These are phyloP conservation scores for Trichothecium sympodiale DNA, from an alignment of 2,329 filamentous ascomycete species.

Conservation along the genomic window DNA sequence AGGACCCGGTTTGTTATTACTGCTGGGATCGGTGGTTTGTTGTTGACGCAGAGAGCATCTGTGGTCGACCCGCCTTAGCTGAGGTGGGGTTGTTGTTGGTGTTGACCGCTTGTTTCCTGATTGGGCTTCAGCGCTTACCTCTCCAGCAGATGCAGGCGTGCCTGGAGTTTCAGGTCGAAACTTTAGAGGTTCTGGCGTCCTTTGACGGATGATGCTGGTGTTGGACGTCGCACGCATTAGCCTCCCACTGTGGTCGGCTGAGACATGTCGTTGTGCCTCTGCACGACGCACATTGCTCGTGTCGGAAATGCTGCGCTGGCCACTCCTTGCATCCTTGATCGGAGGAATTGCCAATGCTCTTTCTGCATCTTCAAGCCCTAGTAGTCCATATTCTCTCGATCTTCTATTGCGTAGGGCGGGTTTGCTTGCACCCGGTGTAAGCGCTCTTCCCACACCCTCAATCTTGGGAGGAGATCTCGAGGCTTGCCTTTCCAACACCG, in stretches of 20 bases:
- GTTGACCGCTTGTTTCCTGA: conserved; percentile 16
- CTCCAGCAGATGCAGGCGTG: conserved; percentile 27
- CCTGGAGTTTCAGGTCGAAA: conserved; percentile 55
- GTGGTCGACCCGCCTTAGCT: conserved; percentile 58
- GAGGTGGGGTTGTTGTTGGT: conserved; percentile 47
- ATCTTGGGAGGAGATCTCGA: too few species aligned
- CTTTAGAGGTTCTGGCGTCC: conserved; percentile 41
- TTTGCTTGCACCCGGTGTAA: too few species aligned
- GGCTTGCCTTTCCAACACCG: too few species aligned
- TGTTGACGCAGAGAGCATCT: conserved; percentile 22
- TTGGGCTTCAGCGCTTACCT: conserved; percentile 12
- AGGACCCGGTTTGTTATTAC: too few species aligned
- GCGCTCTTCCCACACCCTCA: too few species aligned
- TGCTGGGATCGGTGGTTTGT: too few species aligned
- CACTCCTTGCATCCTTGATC: background rate
- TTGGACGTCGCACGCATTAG: conserved; percentile 39
- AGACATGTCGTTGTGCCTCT: too few species aligned
- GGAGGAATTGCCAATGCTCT: background rate
- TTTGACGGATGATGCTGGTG: conserved; percentile 38
- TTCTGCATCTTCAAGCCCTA: too few species aligned
- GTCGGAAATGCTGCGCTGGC: conserved; percentile 27
- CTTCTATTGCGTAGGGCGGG: too few species aligned
- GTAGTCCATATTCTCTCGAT: too few species aligned
- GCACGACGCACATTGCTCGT: conserved; percentile 8
- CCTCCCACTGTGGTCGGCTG: conserved; percentile 9